Percentiles rank a stretch among this genome's conserved stretches.
Evolutionary conservation across 2,329 filamentous ascomycete species (phyloP).

Genomic region (Calonectria hawksworthii): DNA sequence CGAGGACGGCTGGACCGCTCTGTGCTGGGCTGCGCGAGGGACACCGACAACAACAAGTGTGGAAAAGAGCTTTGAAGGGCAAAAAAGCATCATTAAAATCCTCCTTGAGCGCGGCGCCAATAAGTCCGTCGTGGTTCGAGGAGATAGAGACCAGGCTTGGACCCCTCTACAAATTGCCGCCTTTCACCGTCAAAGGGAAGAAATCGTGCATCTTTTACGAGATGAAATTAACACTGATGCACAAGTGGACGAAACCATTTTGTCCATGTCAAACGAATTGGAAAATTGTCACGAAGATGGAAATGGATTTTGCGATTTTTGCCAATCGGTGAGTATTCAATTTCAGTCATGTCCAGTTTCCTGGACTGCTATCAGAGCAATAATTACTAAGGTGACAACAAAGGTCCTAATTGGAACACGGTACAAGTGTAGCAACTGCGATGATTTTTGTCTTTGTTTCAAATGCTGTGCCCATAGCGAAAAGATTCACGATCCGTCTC

Average conservation of each 20-base stretch:
- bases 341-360: not conserved
- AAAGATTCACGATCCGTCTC: not conserved
- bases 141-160: not conserved
- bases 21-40: not conserved
- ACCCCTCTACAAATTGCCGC: not conserved
- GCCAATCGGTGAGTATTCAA: not conserved
- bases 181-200: not conserved
- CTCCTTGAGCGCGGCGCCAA: not conserved
- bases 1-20: not conserved
- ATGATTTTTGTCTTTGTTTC: not conserved
- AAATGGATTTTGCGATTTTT: not conserved
- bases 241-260: not conserved
- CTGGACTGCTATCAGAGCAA: not conserved
- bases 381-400: not conserved
- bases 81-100: not conserved
- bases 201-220: not conserved
- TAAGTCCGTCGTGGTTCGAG: not conserved
- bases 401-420: not conserved
- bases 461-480: not conserved
- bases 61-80: not conserved
- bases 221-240: not conserved
- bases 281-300: not conserved
- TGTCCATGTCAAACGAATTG: not conserved
- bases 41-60: not conserved
- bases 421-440: not conserved